Conservation (phyloP, 768 basidiomycete species). For the Panus rudis region DNA sequence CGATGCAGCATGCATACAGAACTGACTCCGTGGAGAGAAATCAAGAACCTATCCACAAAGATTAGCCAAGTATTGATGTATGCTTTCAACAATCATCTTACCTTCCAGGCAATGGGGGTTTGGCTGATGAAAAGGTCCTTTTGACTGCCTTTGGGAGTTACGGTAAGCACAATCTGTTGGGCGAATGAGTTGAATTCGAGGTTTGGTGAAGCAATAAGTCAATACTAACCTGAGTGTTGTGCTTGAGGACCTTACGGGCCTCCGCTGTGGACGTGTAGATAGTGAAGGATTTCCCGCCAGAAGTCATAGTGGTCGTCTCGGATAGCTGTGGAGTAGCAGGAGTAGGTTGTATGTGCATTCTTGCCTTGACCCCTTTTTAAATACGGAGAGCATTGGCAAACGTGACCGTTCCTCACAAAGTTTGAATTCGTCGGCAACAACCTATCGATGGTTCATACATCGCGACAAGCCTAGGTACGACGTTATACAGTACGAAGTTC, state of each 20-base stretch:
- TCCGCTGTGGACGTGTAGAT: constrained; percentile 1
- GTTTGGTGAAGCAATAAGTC: background rate
- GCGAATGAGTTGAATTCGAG: background rate
- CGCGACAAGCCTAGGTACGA: no score
- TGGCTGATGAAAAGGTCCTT: background rate
- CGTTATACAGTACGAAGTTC: no score
- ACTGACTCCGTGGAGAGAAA: background rate
- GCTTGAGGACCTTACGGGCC: background rate
- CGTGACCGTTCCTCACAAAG: no score
- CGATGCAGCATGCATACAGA: background rate
- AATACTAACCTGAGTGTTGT: background rate
- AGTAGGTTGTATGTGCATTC: no score
- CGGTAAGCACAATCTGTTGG: background rate
- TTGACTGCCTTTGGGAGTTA: background rate
- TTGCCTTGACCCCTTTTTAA: no score
- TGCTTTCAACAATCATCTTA: background rate
- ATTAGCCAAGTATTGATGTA: no score
- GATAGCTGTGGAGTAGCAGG: no score
- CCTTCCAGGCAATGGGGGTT: constrained; percentile 1
- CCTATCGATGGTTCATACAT: no score
- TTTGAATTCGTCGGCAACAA: no score
- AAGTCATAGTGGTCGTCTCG: background rate
- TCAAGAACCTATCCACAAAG: background rate
- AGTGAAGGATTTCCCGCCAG: background rate
- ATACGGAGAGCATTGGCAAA: no score